Conservation (phyloP, 2,329 filamentous ascomycete species). For the Gnomoniopsis sp. region DNA sequence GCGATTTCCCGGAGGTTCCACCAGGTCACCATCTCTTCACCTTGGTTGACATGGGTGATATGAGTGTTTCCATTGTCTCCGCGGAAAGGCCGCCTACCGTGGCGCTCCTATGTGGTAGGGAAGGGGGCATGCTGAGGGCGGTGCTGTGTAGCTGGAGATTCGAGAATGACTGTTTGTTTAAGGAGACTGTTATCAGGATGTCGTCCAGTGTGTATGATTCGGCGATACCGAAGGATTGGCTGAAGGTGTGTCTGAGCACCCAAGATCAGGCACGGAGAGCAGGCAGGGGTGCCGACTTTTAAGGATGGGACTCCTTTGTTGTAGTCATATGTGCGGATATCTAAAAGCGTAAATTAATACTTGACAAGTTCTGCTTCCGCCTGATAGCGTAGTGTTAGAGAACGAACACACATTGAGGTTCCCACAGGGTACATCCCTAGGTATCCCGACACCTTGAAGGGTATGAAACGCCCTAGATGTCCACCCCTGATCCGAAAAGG, state of each 20-base stretch:
- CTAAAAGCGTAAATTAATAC: no score
- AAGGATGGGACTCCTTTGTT: no score
- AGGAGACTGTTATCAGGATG: constrained; percentile 23
- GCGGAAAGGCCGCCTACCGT: constrained; percentile 27
- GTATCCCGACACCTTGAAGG: no score
- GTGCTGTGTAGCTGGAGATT: constrained; percentile 26
- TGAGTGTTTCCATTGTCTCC: constrained; percentile 28
- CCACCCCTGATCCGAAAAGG: no score
- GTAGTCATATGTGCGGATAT: no score
- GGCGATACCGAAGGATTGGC: constrained; percentile 21
- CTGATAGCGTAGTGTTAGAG: no score
- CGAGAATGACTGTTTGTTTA: constrained; percentile 22
- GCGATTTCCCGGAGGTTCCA: constrained; percentile 13
- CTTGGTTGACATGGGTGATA: constrained; percentile 28
- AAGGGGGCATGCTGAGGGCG: constrained; percentile 29
- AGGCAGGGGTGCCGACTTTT: no score
- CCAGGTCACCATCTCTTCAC: constrained; percentile 27
- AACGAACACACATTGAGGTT: no score
- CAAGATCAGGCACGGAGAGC: constrained; percentile 18
- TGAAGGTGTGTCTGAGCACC: constrained; percentile 20
- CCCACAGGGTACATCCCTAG: no score
- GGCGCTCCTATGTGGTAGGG: constrained; percentile 26
- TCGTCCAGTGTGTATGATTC: constrained; percentile 18
- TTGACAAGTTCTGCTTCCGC: no score
- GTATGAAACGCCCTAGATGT: no score